Conservation (phyloP, 2,329 filamentous ascomycete genomes). For the Didymella pomorum region DNA sequence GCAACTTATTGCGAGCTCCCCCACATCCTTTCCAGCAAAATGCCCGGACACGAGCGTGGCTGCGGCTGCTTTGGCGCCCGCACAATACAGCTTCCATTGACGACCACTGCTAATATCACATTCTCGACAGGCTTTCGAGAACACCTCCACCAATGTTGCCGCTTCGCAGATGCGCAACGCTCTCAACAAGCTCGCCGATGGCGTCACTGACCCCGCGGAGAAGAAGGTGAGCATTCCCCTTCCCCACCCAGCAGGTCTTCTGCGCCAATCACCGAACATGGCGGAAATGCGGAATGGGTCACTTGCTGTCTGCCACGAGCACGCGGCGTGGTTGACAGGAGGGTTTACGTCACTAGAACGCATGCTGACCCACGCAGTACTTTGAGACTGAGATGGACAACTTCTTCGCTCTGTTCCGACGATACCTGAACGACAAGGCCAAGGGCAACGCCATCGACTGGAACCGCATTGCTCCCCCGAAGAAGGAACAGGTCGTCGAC, state of each 20-base stretch:
- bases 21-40: neutral
- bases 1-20: neutral
- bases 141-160: slow-evolving; percentile 97
- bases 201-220: slow-evolving; percentile 77
- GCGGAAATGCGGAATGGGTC: neutral
- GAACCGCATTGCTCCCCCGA: slow-evolving; percentile 94
- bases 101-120: slow-evolving; percentile 15
- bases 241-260: slow-evolving; percentile 2
- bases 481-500: slow-evolving; percentile 91
- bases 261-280: neutral
- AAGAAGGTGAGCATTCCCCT: slow-evolving; percentile 71
- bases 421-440: slow-evolving; percentile 98
- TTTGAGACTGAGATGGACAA: slow-evolving; percentile 99
- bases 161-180: slow-evolving; percentile 99
- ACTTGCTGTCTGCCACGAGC: slow-evolving; percentile 7
- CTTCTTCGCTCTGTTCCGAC: slow-evolving; percentile 98
- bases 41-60: neutral
- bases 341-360: slow-evolving; percentile 26
- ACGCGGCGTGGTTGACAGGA: slow-evolving; percentile 10
- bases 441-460: slow-evolving; percentile 97
- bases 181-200: slow-evolving; percentile 90
- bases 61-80: neutral
- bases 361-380: slow-evolving; percentile 63
- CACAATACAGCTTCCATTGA: neutral
- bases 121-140: slow-evolving; percentile 85